Percentiles rank a stretch among this genome's conserved stretches.
Conservation (phyloP, 2,329 filamentous ascomycete genomes). For the Neofusicoccum parvum region DNA sequence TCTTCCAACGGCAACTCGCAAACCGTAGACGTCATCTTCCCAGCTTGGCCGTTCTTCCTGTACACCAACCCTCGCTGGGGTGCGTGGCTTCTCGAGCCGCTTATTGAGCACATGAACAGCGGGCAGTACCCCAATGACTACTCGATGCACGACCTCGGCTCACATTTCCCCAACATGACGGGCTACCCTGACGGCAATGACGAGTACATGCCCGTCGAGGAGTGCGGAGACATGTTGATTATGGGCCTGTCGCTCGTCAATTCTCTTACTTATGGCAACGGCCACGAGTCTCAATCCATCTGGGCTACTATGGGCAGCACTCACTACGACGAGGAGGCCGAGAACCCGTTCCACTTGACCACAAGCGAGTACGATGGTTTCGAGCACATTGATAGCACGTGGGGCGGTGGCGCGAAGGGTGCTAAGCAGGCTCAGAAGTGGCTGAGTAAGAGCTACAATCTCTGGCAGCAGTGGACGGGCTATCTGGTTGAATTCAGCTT, state of each 20-base stretch:
- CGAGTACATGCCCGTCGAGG: slow-evolving; percentile 76
- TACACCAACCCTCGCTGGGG: slow-evolving; percentile 83
- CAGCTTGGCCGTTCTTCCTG: slow-evolving; percentile 81
- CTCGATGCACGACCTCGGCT: slow-evolving; percentile 75
- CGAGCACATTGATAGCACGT: slow-evolving; percentile 62
- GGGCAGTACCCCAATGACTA: slow-evolving; percentile 84
- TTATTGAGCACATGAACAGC: slow-evolving; percentile 79
- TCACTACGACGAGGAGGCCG: slow-evolving; percentile 27
- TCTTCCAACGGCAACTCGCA: slow-evolving; percentile 84
- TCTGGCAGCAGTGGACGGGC: slow-evolving; percentile 77
- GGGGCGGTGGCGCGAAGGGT: slow-evolving; percentile 59
- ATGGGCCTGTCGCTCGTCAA: slow-evolving; percentile 80
- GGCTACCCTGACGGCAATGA: slow-evolving; percentile 71
- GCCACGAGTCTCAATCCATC: slow-evolving; percentile 58
- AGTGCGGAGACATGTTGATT: slow-evolving; percentile 81
- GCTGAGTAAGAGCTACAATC: slow-evolving; percentile 68
- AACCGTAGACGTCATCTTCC: slow-evolving; percentile 86
- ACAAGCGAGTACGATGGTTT: slow-evolving; percentile 55
- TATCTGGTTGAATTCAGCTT: slow-evolving; percentile 77
- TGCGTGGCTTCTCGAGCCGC: slow-evolving; percentile 75
- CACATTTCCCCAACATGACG: slow-evolving; percentile 75
- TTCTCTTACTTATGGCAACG: slow-evolving; percentile 65
- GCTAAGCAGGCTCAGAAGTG: slow-evolving; percentile 62
- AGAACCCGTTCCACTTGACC: slow-evolving; percentile 52
- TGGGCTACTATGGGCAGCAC: slow-evolving; percentile 53